Evolutionary conservation across 768 basidiomycete species (phyloP).

Genomic region (Antrodiella citrinella): DNA sequence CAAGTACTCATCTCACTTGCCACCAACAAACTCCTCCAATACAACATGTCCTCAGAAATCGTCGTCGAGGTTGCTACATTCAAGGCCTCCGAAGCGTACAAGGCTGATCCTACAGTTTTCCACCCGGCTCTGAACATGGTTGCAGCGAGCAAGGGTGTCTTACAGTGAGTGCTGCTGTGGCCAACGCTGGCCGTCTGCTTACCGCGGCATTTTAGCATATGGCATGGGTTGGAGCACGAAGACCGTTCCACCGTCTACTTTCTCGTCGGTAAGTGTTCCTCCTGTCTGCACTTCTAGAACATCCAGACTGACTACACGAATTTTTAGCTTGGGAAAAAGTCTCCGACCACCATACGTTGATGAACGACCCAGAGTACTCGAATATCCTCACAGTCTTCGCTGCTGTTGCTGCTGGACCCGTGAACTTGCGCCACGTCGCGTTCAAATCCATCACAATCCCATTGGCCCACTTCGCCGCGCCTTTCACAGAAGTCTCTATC

Average conservation of each 20-base stretch:
- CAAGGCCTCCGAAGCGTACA: background rate
- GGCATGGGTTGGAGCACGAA: slow-evolving; percentile 2
- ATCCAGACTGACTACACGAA: background rate
- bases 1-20: too few relatives aligned
- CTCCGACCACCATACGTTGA: slow-evolving; percentile 3
- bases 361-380: slow-evolving; percentile 2
- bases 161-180: too few relatives aligned
- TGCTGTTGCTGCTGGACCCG: background rate
- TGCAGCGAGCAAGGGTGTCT: background rate
- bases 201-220: background rate
- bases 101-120: background rate
- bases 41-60: too few relatives aligned
- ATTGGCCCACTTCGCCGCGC: background rate
- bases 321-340: slow-evolving; percentile 4
- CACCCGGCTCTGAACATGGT: background rate
- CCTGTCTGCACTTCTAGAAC: background rate
- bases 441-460: slow-evolving; percentile 2
- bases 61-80: background rate
- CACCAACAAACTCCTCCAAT: too few relatives aligned
- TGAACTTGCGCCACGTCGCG: slow-evolving; percentile 2
- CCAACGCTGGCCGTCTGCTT: too few relatives aligned
- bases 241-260: background rate
- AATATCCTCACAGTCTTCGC: background rate
- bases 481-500: background rate
- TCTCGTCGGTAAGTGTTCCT: slow-evolving; percentile 1